Evolutionary conservation across 2,329 filamentous ascomycete species (phyloP).

Genomic region (Curvularia verruculosa): DNA sequence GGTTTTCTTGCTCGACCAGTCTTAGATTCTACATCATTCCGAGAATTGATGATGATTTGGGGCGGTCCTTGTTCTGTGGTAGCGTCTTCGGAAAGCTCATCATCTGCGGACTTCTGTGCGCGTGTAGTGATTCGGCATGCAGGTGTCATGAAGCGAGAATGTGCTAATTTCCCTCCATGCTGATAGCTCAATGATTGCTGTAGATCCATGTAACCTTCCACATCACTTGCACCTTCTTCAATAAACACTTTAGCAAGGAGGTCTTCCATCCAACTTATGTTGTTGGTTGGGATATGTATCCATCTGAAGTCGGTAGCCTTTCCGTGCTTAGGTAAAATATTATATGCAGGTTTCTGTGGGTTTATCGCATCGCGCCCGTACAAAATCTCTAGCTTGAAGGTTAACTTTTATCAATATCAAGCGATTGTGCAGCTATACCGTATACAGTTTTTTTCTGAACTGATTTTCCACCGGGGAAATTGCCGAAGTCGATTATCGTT

Average conservation of each 20-base stretch:
- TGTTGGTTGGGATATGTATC: neutral
- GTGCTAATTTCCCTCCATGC: neutral
- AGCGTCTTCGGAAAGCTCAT: neutral
- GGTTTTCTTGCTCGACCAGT: neutral
- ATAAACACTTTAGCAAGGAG: neutral
- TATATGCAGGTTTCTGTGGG: neutral
- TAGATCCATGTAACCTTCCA: neutral
- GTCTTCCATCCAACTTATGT: neutral
- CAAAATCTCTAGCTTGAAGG: neutral
- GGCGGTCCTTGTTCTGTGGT: neutral
- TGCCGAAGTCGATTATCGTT: neutral
- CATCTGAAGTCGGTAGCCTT: neutral
- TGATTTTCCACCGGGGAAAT: neutral
- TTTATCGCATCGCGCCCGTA: neutral
- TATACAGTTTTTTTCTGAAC: neutral
- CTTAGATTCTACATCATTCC: neutral
- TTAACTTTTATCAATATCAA: neutral
- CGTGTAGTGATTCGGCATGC: neutral
- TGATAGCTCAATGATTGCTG: neutral
- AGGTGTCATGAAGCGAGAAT: neutral
- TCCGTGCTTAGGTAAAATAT: neutral
- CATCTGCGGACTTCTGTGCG: neutral
- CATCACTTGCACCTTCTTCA: neutral
- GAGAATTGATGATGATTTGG: neutral
- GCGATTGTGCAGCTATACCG: neutral